Evolutionary conservation across 345 rosid species (phyloP).

Genomic region (Citrus mangshanensis): DNA sequence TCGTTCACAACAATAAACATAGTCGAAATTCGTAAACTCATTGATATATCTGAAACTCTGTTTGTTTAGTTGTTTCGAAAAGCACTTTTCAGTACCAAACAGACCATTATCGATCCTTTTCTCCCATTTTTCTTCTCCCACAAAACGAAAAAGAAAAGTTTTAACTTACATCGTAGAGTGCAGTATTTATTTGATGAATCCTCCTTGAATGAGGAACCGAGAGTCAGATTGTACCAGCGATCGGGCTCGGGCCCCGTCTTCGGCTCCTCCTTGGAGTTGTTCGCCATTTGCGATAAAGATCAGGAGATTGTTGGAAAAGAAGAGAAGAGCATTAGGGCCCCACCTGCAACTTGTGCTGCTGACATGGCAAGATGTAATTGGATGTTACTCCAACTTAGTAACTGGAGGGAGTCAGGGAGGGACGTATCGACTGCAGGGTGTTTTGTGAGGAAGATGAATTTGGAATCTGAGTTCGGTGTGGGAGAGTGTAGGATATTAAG

Average conservation of each 20-base stretch:
- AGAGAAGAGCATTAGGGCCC: background rate
- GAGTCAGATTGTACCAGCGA: slow-evolving; percentile 78
- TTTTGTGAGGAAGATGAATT: background rate
- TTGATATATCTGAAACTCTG: background rate
- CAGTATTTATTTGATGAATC: slow-evolving; percentile 60
- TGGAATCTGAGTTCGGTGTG: background rate
- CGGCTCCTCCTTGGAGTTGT: slow-evolving; percentile 59
- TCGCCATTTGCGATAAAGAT: slow-evolving; percentile 44
- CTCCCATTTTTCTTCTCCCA: background rate
- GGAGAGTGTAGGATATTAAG: background rate
- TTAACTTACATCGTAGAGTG: slow-evolving; percentile 61
- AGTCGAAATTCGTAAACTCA: background rate
- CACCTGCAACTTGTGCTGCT: background rate
- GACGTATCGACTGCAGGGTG: background rate
- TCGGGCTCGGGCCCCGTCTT: slow-evolving; percentile 62
- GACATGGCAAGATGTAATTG: slow-evolving; percentile 20
- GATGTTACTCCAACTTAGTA: background rate
- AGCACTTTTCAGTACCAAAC: slow-evolving; percentile 1
- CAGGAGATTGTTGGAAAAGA: slow-evolving; percentile 7
- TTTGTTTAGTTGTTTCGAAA: background rate
- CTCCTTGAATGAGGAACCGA: slow-evolving; percentile 64
- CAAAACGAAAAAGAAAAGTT: too few species aligned
- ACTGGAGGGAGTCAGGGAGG: background rate
- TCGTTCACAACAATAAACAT: background rate
- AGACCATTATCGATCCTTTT: background rate